phyloP scores from a whole-genome alignment of 2,329 filamentous ascomycete species.

The Alternaria solani region DNA sequence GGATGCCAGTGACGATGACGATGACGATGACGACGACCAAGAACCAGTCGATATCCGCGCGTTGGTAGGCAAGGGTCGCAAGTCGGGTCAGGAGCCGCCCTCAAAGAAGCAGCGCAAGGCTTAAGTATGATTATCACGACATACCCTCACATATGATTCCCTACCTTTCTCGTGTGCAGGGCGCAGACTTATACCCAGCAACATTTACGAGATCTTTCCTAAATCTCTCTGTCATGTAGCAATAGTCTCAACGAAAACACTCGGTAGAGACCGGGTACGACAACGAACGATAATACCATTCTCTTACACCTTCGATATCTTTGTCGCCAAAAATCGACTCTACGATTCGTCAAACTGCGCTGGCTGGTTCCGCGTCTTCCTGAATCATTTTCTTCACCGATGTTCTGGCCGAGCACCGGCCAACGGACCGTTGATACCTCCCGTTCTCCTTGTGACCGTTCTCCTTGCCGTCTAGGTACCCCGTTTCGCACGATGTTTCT shows the following conservation, averaged over 20 bases:
- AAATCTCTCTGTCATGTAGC: background rate
- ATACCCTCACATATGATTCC: background rate
- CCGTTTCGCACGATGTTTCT: background rate
- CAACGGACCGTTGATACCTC: constrained; percentile 10
- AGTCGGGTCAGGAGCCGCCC: constrained; percentile 42
- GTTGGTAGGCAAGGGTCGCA: constrained; percentile 59
- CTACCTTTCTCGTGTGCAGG: background rate
- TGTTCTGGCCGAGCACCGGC: constrained; percentile 5
- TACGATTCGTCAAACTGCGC: background rate
- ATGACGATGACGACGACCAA: constrained; percentile 62
- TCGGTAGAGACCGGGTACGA: background rate
- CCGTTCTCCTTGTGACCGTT: background rate
- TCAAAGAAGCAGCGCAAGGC: constrained; percentile 54
- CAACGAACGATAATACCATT: background rate
- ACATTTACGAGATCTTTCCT: background rate
- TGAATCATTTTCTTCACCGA: background rate
- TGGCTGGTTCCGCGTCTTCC: background rate
- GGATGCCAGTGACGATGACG: constrained; percentile 54
- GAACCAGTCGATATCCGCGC: constrained; percentile 59
- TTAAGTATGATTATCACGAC: constrained; percentile 17
- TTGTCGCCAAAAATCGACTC: background rate
- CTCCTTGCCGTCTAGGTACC: background rate
- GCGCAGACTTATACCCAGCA: constrained; percentile 13
- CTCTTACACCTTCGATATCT: background rate
- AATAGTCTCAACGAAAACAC: background rate